Evolutionary conservation across 2,329 filamentous ascomycete species (phyloP).

Genomic region (Fusarium vanettenii): DNA sequence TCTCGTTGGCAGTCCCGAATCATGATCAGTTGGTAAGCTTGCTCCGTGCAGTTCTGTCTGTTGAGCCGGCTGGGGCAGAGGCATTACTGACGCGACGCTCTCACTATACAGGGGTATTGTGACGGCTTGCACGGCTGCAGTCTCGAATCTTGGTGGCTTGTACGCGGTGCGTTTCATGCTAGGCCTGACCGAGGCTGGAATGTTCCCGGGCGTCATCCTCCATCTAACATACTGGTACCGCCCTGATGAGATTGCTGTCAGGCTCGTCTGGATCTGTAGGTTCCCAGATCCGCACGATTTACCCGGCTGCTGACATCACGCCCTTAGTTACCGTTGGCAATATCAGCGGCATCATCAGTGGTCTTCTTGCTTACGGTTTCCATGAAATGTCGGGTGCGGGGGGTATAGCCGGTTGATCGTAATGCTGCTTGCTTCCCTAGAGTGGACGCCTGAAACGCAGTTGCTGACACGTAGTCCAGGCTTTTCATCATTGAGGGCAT

Average conservation of each 20-base stretch:
- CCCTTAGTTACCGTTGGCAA: not conserved
- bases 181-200: not conserved
- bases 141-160: not conserved
- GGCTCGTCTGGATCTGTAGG: not conserved
- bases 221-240: not conserved
- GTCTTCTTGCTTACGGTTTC: not conserved
- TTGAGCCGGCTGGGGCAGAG: not conserved
- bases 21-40: not conserved
- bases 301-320: not conserved
- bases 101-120: not conserved
- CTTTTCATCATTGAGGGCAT: not conserved
- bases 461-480: not conserved
- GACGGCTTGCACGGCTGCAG: not conserved
- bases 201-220: not conserved
- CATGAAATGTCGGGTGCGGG: not conserved
- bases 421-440: not conserved
- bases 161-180: not conserved
- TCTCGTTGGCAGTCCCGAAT: not conserved
- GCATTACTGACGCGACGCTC: not conserved
- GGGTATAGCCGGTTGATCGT: not conserved
- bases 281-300: not conserved
- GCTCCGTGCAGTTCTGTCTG: not conserved
- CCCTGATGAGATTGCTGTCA: not conserved
- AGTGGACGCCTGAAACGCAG: not conserved
- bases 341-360: not conserved